These are phyloP conservation scores for Dalbergia oliveri DNA, from an alignment of 306 rosid genomes.

Conservation along the genomic window DNA sequence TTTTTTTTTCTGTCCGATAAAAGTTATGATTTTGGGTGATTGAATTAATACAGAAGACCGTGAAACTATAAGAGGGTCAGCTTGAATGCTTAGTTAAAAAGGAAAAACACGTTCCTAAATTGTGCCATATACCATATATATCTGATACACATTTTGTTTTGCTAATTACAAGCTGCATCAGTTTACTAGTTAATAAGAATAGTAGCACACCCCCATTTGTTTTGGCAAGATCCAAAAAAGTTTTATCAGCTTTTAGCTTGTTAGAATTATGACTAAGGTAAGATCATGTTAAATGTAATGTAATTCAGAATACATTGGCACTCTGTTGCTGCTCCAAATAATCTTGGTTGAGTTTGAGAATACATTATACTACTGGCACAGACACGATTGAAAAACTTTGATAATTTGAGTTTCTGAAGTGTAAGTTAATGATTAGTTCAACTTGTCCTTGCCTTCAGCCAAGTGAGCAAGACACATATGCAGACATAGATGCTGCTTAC, in stretches of 20 bases:
- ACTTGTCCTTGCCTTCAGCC: constrained; percentile 49
- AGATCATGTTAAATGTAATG: neutral
- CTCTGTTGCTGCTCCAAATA: neutral
- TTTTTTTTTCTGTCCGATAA: too few species aligned
- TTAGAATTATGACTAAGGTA: neutral
- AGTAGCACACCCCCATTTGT: neutral
- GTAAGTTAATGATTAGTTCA: constrained; percentile 1
- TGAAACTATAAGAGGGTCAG: too few species aligned
- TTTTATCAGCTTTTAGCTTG: constrained; percentile 1
- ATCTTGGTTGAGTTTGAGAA: neutral
- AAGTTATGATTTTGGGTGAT: too few species aligned
- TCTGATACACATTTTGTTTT: too few species aligned
- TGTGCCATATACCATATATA: too few species aligned
- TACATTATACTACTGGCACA: neutral
- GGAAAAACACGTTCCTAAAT: neutral
- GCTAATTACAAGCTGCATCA: neutral
- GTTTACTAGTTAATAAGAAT: too few species aligned
- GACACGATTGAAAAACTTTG: neutral
- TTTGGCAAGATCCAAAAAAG: constrained; percentile 1
- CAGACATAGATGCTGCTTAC: constrained; percentile 76
- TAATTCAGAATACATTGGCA: neutral
- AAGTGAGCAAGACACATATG: constrained; percentile 81
- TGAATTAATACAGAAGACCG: too few species aligned
- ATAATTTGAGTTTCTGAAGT: constrained; percentile 19
- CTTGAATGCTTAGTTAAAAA: too few species aligned